These are phyloP conservation scores for Talaromyces proteolyticus DNA, from an alignment of 495 filamentous ascomycete species.

Conservation along the genomic window DNA sequence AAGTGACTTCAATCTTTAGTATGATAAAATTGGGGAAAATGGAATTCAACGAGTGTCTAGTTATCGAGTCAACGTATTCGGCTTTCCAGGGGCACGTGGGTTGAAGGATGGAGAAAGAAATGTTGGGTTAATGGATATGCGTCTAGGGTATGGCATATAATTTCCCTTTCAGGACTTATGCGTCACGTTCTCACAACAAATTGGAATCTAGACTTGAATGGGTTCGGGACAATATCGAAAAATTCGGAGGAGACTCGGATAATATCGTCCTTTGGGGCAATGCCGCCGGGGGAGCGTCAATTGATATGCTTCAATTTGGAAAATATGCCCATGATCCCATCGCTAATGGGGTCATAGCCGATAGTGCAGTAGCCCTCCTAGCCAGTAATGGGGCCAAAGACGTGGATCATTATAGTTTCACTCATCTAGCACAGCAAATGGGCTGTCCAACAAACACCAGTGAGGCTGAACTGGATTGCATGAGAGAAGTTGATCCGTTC, in stretches of 20 bases:
- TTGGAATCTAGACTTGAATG: background rate
- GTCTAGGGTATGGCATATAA: background rate
- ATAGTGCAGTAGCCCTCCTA: background rate
- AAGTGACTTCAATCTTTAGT: background rate
- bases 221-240: conserved; percentile 12
- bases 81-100: conserved; percentile 10
- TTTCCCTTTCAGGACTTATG: background rate
- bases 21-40: background rate
- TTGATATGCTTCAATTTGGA: background rate
- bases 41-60: background rate
- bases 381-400: background rate
- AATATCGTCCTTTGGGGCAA: background rate
- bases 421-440: background rate
- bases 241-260: conserved; percentile 8
- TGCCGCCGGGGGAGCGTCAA: background rate
- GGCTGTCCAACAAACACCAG: background rate
- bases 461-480: background rate
- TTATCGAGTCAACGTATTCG: conserved; percentile 14
- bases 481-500: background rate
- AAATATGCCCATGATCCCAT: background rate
- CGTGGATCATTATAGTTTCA: background rate
- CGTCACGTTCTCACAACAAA: background rate
- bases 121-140: conserved; percentile 7
- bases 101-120: conserved; percentile 4
- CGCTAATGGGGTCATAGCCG: background rate